These are phyloP conservation scores for Collybia nuda DNA, from an alignment of 768 basidiomycete species.

Conservation along the genomic window DNA sequence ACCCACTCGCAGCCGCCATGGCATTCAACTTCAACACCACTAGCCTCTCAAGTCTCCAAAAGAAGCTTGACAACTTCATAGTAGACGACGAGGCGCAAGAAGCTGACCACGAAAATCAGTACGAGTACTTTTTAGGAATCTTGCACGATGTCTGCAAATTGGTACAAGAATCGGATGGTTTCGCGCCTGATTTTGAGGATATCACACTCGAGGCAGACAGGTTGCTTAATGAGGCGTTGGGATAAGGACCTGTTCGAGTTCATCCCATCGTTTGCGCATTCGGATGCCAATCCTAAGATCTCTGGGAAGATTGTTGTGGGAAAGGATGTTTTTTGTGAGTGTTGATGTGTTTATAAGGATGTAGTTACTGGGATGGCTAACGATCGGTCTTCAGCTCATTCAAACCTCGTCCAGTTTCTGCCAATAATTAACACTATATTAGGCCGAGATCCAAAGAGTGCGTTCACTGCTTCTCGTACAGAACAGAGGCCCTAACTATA, in stretches of 20 bases:
- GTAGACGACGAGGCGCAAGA: neutral
- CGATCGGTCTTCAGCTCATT: neutral
- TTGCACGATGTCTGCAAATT: slow-evolving; percentile 4
- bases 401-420: neutral
- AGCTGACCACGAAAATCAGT: neutral
- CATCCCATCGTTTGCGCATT: slow-evolving; percentile 6
- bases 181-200: slow-evolving; percentile 1
- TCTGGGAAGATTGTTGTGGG: neutral
- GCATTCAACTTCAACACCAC: neutral
- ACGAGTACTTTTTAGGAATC: neutral
- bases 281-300: slow-evolving; percentile 4
- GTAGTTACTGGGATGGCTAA: neutral
- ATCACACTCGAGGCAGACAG: neutral
- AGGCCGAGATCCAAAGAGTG: neutral
- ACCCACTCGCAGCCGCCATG: neutral
- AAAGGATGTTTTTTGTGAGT: slow-evolving; percentile 1
- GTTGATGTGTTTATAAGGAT: neutral
- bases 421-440: neutral
- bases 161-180: neutral
- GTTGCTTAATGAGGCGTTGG: slow-evolving; percentile 2
- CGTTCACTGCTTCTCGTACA: neutral
- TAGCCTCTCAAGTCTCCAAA: neutral
- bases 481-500: no score
- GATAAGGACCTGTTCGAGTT: neutral
- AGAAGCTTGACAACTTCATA: neutral